Evolutionary conservation across 163 green algal genomes (phyloP).

Genomic region (Scenedesmus sp.): DNA sequence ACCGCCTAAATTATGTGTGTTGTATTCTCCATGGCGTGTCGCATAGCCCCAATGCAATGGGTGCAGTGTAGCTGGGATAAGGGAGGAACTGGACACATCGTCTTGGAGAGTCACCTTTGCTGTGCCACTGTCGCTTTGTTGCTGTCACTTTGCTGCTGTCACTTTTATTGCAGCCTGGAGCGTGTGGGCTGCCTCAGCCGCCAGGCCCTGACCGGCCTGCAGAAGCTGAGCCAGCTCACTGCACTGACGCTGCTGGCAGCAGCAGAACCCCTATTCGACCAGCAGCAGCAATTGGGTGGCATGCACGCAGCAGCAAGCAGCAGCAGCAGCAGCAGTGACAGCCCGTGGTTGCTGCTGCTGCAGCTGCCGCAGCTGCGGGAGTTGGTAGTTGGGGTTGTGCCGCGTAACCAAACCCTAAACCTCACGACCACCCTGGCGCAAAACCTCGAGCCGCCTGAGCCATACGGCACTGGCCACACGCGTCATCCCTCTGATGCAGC

Average conservation of each 20-base stretch:
- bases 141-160: not conserved
- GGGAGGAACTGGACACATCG: no score
- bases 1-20: no score
- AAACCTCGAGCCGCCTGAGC: not conserved
- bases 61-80: no score
- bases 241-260: conserved; percentile 22
- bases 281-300: conserved; percentile 15
- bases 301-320: conserved; percentile 9
- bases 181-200: not conserved
- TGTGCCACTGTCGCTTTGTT: not conserved
- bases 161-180: conserved; percentile 7
- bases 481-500: not conserved
- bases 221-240: not conserved
- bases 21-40: no score
- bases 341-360: not conserved
- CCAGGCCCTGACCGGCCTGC: not conserved
- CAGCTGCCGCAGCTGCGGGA: conserved; percentile 23
- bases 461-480: not conserved
- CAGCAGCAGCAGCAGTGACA: conserved; percentile 13
- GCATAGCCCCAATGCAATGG: no score
- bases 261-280: conserved; percentile 3
- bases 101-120: not conserved
- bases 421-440: conserved; percentile 6
- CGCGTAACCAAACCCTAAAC: not conserved
- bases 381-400: conserved; percentile 16